Evolutionary conservation across 2,329 filamentous ascomycete species (phyloP), one percentile per base, ranked within the genome.

Genomic region (Cladosporium austrohemisphaericum): DNA sequence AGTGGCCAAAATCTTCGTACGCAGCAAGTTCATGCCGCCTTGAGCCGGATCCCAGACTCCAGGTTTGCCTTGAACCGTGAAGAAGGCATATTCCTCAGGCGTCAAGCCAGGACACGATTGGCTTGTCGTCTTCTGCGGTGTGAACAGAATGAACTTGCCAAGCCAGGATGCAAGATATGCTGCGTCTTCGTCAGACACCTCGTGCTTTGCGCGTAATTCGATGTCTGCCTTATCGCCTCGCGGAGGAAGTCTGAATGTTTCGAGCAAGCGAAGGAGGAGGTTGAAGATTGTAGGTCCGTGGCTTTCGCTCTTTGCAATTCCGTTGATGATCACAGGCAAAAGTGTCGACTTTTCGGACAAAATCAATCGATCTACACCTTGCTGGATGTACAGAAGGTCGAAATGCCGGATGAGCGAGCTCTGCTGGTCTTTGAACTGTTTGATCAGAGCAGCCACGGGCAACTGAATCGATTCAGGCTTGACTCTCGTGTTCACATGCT

Each of bases 331-430:
- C 2, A 80, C 76, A 1, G 88, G 83, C n/a, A 96, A 68, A 4
- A 95, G 72, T 9, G 83, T 80, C 28, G 85, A 77, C 57, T 88
- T 80, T 33, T 92, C 85, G 13, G 70, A 66, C 9, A 76, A 66
- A 2, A 76, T 73, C 16, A 87, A 67, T 41, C 84, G 76, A 44
- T 77, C 77, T 36, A 88, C 74, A 31, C 92, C 93, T 64, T 95
- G 88, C 62, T 94, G 88, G 29, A 96, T 86, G 64, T 95, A 95
- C 14, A 86, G 77, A 32, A 97, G 73, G 68, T 97, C 91, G 59
- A 96, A 86, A 64, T 95, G 88, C 55, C 88, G 85, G 56, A 98
- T 81, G 29, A 96, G 76, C 1, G 84, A 74, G 10, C 84, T 85
- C 31, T 82, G 55, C 29, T 81, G 81, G 18, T 87, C 81, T 67